Percentiles rank a stretch among this genome's conserved stretches.
Conservation (phyloP, 305 asterid genomes). For the Striga hermonthica region DNA sequence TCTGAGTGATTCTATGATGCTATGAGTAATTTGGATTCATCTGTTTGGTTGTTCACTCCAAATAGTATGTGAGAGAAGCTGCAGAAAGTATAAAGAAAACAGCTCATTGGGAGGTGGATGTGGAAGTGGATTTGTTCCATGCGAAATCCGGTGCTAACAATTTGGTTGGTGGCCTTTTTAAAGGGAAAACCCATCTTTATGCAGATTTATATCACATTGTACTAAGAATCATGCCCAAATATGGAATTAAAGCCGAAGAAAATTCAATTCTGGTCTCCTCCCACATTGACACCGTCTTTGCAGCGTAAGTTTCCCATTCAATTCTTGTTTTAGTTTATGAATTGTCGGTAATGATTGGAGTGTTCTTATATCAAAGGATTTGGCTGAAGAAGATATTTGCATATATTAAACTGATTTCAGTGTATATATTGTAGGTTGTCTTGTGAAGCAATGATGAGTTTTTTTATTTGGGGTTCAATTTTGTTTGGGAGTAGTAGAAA, state of each 20-base stretch:
- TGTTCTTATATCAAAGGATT: background rate
- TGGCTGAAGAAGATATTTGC: background rate
- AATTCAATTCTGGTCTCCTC: conserved; percentile 93
- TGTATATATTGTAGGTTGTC: background rate
- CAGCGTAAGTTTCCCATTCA: conserved; percentile 50
- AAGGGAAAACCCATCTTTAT: conserved; percentile 86
- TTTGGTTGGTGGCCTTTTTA: conserved; percentile 76
- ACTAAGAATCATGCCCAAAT: conserved; percentile 78
- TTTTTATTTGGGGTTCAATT: background rate
- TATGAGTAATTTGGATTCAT: background rate
- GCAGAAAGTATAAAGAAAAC: conserved; percentile 59
- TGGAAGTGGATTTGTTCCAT: conserved; percentile 80
- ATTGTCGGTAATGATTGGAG: background rate
- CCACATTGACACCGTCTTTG: conserved; percentile 88
- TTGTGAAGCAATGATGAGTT: background rate
- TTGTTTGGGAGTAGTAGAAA: background rate
- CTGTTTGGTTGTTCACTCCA: conserved; percentile 33
- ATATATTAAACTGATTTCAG: background rate
- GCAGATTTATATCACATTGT: conserved; percentile 81
- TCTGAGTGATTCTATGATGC: no score
- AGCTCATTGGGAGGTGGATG: conserved; percentile 92
- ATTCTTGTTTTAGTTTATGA: background rate
- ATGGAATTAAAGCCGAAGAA: conserved; percentile 69
- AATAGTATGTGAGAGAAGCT: conserved; percentile 64
- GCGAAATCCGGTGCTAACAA: conserved; percentile 64